Conservation (phyloP, 169 alveolate genomes). For the Babesia divergens region DNA sequence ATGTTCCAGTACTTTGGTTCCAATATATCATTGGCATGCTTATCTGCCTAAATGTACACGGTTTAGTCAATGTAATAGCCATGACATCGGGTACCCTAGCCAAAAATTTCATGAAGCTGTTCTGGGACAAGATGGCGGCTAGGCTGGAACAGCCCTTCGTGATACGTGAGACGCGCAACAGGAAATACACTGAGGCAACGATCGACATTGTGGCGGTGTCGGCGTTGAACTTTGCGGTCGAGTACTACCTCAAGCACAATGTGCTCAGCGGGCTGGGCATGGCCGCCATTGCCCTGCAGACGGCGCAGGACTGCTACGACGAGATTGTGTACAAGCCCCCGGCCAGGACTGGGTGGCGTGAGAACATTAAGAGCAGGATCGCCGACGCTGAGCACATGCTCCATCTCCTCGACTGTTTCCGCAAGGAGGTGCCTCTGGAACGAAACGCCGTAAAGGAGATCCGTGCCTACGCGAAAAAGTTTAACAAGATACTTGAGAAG, state of each 20-base stretch:
- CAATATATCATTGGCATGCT: too few relatives aligned
- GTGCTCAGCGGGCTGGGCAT: not conserved
- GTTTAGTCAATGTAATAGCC: too few relatives aligned
- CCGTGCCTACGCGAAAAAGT: not conserved
- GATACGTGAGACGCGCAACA: not conserved
- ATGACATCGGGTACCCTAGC: too few relatives aligned
- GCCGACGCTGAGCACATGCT: not conserved
- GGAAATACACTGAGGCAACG: not conserved
- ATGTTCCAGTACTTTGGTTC: too few relatives aligned
- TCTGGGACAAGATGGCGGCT: too few relatives aligned
- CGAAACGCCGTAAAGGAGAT: not conserved
- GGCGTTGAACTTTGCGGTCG: not conserved
- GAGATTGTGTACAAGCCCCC: not conserved
- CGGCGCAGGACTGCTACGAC: constrained; percentile 16
- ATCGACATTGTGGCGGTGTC: not conserved
- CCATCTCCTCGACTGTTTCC: not conserved
- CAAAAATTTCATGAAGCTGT: too few relatives aligned
- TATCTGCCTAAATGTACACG: too few relatives aligned
- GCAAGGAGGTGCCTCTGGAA: not conserved
- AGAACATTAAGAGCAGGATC: not conserved
- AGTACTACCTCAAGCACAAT: not conserved
- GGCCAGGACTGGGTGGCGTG: not conserved
- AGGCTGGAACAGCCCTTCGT: not conserved
- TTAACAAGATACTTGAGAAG: not conserved
- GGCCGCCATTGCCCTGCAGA: not conserved